Conservation (phyloP, 768 basidiomycete species). For the Dendrothele bispora region DNA sequence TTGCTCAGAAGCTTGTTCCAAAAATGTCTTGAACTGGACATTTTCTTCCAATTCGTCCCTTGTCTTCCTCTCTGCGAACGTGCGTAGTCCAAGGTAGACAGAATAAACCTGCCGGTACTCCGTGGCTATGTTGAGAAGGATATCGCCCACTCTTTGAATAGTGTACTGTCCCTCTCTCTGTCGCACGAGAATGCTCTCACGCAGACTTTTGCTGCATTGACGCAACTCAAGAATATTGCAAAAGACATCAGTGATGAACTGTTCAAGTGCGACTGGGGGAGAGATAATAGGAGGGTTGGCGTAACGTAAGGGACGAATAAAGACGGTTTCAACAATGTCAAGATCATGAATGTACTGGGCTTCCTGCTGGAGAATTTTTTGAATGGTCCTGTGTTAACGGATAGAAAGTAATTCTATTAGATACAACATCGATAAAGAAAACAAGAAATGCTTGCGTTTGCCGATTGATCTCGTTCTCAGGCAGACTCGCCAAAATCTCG, state of each 20-base stretch:
- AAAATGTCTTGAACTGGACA: conserved; percentile 75
- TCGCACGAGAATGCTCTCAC: conserved; percentile 83
- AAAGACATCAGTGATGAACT: conserved; percentile 89
- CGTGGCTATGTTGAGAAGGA: conserved; percentile 82
- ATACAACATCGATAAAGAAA: conserved; percentile 7
- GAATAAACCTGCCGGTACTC: conserved; percentile 89
- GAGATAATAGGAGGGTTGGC: conserved; percentile 50
- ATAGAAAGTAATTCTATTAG: background rate
- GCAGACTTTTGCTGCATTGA: conserved; percentile 74
- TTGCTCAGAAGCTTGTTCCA: conserved; percentile 60
- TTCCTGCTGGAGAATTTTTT: conserved; percentile 86
- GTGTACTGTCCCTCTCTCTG: conserved; percentile 84
- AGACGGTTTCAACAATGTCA: conserved; percentile 73
- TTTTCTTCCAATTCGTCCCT: conserved; percentile 86
- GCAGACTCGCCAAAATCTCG: conserved; percentile 46
- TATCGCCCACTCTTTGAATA: conserved; percentile 83
- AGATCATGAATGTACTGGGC: conserved; percentile 89
- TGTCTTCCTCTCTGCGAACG: conserved; percentile 81
- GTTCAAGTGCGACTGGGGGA: conserved; percentile 57
- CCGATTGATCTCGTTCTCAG: conserved; percentile 76
- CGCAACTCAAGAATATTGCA: conserved; percentile 85
- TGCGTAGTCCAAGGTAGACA: conserved; percentile 79
- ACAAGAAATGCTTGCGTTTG: conserved; percentile 79
- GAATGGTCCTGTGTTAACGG: conserved; percentile 54
- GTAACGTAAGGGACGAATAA: conserved; percentile 47